Evolutionary conservation across 257 asterid genomes (phyloP), one percentile per base, ranked within the genome.

Genomic region (Eucommia ulmoides): DNA sequence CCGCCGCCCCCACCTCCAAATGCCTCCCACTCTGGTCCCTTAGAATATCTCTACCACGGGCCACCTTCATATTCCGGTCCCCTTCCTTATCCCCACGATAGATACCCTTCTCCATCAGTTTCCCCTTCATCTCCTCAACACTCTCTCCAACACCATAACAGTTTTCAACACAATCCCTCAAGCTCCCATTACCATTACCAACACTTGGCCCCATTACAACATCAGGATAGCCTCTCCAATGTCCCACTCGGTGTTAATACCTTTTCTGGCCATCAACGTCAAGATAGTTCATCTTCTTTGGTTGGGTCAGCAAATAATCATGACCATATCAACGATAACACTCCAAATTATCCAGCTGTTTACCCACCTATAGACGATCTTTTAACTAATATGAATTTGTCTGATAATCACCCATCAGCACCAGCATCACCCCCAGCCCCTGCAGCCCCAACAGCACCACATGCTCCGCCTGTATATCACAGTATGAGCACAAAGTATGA

Each of bases 301-400:
- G 21, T 9, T 38, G 63, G 69, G 54, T 52, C 80, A 23, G 17
- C 49, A 0, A 33, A 53, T n/a, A 59, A 58, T 56, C 57, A 71
- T 52, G 79, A 59, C 53, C 58, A 41, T 46, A 59, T 49, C 12
- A 73, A 66, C 24, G 75, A 58, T 44, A 49, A 51, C 53, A 48
- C 61, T 29, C 70, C 61, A 7, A 54, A 59, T 50, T 66, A 66
- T 44, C 83, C 93, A 23, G 26, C 83, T 0, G 33, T 74, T 49
- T 82, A 85, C 52, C 96, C 96, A 1, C 83, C 84, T 45, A 76
- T 85, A 22, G 84, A 85, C 18, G 76, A 78, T 55, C 85, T 67
- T 1, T 29, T 85, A 61, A 77, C 69, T 18, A 67, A 67, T 54
- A 52, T 83, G 72, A 77, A 47, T 50, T 64, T 89, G 74, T 63